These are phyloP conservation scores for Russula sp. DNA, from an alignment of 768 basidiomycete genomes.

Conservation along the genomic window DNA sequence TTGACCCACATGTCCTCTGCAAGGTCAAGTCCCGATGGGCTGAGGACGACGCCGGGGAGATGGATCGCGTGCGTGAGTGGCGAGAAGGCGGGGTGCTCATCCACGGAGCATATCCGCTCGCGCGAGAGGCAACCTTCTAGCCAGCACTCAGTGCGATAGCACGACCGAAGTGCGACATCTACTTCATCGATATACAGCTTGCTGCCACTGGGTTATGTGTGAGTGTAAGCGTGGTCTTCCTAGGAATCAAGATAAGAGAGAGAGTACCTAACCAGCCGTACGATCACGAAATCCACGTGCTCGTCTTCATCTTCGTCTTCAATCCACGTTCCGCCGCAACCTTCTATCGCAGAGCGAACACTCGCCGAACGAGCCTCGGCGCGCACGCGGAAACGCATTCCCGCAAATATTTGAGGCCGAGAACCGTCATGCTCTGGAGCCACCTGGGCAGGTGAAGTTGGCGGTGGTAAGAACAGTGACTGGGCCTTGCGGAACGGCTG, in stretches of 20 bases:
- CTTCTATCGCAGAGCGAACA: conserved; percentile 57
- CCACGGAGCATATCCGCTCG: conserved; percentile 59
- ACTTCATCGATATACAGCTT: conserved; percentile 55
- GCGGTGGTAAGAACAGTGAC: conserved; percentile 14
- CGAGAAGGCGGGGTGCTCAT: conserved; percentile 63
- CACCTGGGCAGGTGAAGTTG: conserved; percentile 4
- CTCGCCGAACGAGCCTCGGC: conserved; percentile 59
- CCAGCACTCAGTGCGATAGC: conserved; percentile 91
- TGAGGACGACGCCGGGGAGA: conserved; percentile 55
- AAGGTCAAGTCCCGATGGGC: conserved; percentile 71
- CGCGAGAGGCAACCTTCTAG: conserved; percentile 79
- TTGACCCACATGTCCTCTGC: conserved; percentile 61
- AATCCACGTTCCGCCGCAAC: conserved; percentile 49
- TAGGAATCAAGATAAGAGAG: not conserved
- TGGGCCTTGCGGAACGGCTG: conserved; percentile 44
- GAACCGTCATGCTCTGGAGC: conserved; percentile 21
- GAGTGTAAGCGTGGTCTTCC: not conserved
- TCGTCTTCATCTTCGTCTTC: conserved; percentile 36
- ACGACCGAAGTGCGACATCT: conserved; percentile 40
- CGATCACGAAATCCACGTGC: conserved; percentile 58
- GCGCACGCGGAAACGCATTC: conserved; percentile 50
- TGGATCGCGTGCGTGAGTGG: conserved; percentile 60
- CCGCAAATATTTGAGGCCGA: conserved; percentile 42
- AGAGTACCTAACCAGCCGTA: conserved; percentile 66
- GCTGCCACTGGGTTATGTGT: conserved; percentile 49